Evolutionary conservation across 2,329 filamentous ascomycete genomes (phyloP).

Genomic region (Paramyrothecium roridum): DNA sequence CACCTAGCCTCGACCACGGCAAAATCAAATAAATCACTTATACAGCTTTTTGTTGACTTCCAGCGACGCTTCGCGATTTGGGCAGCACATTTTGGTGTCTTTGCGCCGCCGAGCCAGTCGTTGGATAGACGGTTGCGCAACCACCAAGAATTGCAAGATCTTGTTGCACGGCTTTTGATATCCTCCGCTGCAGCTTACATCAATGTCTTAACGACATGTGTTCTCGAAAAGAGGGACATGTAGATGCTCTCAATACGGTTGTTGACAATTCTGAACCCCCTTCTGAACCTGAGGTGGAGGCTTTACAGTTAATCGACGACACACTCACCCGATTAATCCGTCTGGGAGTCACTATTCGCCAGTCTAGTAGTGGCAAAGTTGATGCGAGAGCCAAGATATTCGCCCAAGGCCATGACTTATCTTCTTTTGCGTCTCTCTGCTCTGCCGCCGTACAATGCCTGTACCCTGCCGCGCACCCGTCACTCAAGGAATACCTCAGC

Average conservation of each 20-base stretch:
- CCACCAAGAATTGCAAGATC: slow-evolving; percentile 5
- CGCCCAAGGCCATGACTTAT: not conserved
- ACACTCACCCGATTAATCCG: slow-evolving; percentile 3
- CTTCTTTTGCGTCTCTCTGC: not conserved
- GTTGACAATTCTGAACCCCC: not conserved
- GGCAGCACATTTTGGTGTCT: slow-evolving; percentile 7
- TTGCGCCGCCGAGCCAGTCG: slow-evolving; percentile 8
- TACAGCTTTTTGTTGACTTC: slow-evolving; percentile 3
- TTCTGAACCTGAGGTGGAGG: not conserved
- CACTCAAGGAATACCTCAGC: slow-evolving; percentile 1
- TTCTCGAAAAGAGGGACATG: not conserved
- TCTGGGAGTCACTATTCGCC: slow-evolving; percentile 5
- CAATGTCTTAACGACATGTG: not conserved
- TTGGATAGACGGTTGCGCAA: slow-evolving; percentile 7
- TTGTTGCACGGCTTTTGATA: slow-evolving; percentile 3
- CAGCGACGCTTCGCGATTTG: slow-evolving; percentile 7
- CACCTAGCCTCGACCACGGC: not conserved
- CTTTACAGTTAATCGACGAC: slow-evolving; percentile 1
- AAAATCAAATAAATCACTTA: not conserved
- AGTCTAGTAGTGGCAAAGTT: slow-evolving; percentile 1
- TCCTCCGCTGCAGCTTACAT: slow-evolving; percentile 1
- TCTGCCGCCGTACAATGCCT: not conserved
- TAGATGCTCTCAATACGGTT: not conserved
- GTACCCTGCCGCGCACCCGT: not conserved
- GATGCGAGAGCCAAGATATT: not conserved